phyloP scores from a whole-genome alignment of 768 basidiomycete species.

The Lentinula lateritia region DNA sequence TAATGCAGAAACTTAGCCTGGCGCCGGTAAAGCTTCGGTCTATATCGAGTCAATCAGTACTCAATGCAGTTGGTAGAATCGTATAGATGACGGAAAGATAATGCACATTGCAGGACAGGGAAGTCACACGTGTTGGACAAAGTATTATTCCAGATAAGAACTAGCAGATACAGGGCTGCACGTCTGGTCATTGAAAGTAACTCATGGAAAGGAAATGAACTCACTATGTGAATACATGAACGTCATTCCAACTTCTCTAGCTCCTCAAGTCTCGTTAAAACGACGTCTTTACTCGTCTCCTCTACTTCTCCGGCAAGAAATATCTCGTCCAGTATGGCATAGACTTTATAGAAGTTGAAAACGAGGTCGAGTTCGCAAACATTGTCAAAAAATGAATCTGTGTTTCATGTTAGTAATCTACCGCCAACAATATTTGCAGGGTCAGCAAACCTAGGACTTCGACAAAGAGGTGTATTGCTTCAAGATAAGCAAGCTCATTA shows the following conservation, averaged over 20 bases:
- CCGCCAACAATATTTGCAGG: neutral
- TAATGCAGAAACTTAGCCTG: neutral
- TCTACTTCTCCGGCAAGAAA: slow-evolving; percentile 98
- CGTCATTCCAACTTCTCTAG: slow-evolving; percentile 86
- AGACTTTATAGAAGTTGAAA: slow-evolving; percentile 99
- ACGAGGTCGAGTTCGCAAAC: slow-evolving; percentile 98
- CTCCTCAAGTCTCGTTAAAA: slow-evolving; percentile 83
- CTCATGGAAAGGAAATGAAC: neutral
- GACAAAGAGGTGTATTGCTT: slow-evolving; percentile 97
- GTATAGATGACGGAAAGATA: neutral
- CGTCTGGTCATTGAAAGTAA: neutral
- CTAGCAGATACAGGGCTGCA: neutral
- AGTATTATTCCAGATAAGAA: neutral
- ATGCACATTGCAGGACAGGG: neutral
- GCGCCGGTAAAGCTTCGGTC: neutral
- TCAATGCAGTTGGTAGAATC: neutral
- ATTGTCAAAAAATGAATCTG: slow-evolving; percentile 98
- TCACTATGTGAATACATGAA: neutral
- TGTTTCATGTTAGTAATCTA: neutral
- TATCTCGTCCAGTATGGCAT: slow-evolving; percentile 96
- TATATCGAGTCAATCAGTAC: slow-evolving; percentile 2
- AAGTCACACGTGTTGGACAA: neutral
- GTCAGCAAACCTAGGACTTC: slow-evolving; percentile 80
- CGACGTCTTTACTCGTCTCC: slow-evolving; percentile 96
- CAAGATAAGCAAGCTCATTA: slow-evolving; percentile 95